Base-by-base conservation (phyloP, 441 rosid genomes). In the Pelargonium cotyledonis region DNA sequence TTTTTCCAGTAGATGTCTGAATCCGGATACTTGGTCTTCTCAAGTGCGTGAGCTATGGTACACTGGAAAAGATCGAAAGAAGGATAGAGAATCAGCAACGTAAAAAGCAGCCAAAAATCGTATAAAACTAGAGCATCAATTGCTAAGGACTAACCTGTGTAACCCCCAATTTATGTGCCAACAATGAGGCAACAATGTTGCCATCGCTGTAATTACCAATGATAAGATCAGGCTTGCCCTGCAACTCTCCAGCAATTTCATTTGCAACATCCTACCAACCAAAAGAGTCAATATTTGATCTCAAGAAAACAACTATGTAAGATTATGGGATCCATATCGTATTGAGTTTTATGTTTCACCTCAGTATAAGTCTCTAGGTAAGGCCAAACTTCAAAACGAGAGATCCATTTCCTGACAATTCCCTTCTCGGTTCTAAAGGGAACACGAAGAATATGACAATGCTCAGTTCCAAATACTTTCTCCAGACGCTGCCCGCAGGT, bases 181-280 rank as follows among this genome's bases (percentile, higher is more conserved):
- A 74, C 82, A 92, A 76, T 10, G 98, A 87, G 61, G 98, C 98
- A 18, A 92, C 98, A 55, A 92, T 85, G 85, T 92, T 94, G 9
- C 98, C 98, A 71, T 94, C 98, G 75, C 98, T 94, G 77, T 94
- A 94, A 68, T 94, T 94, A 31, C 99, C 99, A 26, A 95, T 90
- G 78, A 95, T 88, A 72, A 95, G 81, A 76, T 95, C 97, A 11
- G 97, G 97, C 79, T 95, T 95, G 14, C 94, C 96, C 43, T 95
- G 86, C 71, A 95, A 73, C 80, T 95, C 99, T 71, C 85, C 84
- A 0, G 83, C 76, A 76, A 94, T 88, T 80, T 91, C 97, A 68
- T 77, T 76, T 0, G 95, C 95, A 73, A 90, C 97, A 79, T 94
- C 98, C 98, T 92, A 82, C 62, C 38, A 77, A 70, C 53, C 64